Conservation (phyloP, 2,329 filamentous ascomycete species). For the Xenosphaeropsis pyriputrescens region DNA sequence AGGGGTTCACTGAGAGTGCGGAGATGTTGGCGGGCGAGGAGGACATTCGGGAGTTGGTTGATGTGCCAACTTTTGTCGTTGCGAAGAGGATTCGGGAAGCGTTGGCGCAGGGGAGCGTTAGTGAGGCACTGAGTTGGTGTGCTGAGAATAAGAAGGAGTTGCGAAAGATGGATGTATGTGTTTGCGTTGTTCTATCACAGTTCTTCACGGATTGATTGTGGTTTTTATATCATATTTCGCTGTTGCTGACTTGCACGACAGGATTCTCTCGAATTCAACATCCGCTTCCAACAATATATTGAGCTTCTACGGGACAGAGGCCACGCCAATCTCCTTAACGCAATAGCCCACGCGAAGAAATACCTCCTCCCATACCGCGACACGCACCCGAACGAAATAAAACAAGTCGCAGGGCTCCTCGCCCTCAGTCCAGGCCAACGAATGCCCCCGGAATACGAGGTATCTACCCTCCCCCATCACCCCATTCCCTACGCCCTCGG, state of each 20-base stretch:
- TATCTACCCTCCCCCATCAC: conserved; percentile 3
- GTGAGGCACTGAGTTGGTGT: conserved; percentile 80
- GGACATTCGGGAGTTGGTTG: conserved; percentile 67
- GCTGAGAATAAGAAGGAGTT: conserved; percentile 85
- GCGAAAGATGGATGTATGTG: conserved; percentile 65
- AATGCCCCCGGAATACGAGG: conserved; percentile 37
- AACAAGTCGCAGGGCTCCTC: conserved; percentile 64
- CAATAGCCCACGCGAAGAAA: conserved; percentile 69
- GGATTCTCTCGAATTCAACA: conserved; percentile 81
- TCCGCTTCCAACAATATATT: conserved; percentile 88
- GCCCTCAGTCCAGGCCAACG: conserved; percentile 49
- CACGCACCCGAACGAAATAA: conserved; percentile 53
- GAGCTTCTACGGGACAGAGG: conserved; percentile 65
- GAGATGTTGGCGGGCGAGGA: conserved; percentile 60
- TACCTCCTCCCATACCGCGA: conserved; percentile 59
- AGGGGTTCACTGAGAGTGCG: conserved; percentile 70
- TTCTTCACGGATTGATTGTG: too few relatives aligned
- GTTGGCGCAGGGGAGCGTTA: conserved; percentile 54
- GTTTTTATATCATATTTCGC: too few relatives aligned
- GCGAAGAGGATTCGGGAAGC: conserved; percentile 67
- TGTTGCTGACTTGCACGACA: conserved; percentile 17
- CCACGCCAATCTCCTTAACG: conserved; percentile 53
- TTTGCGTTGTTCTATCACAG: background rate
- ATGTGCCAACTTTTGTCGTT: conserved; percentile 74
- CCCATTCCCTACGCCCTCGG: background rate